phyloP scores from a whole-genome alignment of 2,329 filamentous ascomycete species.

The Monosporascus sp. region DNA sequence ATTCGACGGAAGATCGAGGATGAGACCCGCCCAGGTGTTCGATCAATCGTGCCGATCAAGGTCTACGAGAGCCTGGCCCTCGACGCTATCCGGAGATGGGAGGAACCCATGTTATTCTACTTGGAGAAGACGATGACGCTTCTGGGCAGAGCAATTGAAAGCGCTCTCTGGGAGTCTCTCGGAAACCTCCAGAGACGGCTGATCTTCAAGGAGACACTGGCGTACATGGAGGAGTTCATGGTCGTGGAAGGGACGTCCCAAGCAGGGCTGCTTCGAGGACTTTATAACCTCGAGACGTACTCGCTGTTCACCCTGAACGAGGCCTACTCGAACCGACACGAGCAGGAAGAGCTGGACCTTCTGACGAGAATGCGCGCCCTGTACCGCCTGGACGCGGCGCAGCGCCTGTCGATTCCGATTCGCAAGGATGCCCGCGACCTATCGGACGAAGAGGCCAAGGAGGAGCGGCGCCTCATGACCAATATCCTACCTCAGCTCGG shows the following conservation, averaged over 20 bases:
- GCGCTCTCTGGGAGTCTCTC: constrained; percentile 40
- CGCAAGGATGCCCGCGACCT: constrained; percentile 19
- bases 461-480: constrained; percentile 35
- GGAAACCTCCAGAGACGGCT: constrained; percentile 36
- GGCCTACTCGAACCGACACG: constrained; percentile 14
- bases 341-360: background rate
- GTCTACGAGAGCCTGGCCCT: constrained; percentile 52
- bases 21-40: constrained; percentile 48
- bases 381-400: constrained; percentile 35
- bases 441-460: constrained; percentile 37
- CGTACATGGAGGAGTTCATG: constrained; percentile 36
- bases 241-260: constrained; percentile 30
- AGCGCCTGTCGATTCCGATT: constrained; percentile 24
- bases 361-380: constrained; percentile 40
- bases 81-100: constrained; percentile 50
- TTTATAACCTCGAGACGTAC: constrained; percentile 45
- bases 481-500: constrained; percentile 40
- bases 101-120: constrained; percentile 40
- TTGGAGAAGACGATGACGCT: constrained; percentile 16
- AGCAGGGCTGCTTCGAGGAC: constrained; percentile 28
- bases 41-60: constrained; percentile 49
- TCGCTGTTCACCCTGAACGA: constrained; percentile 51
- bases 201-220: constrained; percentile 39
- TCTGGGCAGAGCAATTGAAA: constrained; percentile 37
- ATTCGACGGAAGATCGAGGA: constrained; percentile 48